These are phyloP conservation scores for Lactifluus rugatus DNA, from an alignment of 768 basidiomycete genomes.

Conservation along the genomic window DNA sequence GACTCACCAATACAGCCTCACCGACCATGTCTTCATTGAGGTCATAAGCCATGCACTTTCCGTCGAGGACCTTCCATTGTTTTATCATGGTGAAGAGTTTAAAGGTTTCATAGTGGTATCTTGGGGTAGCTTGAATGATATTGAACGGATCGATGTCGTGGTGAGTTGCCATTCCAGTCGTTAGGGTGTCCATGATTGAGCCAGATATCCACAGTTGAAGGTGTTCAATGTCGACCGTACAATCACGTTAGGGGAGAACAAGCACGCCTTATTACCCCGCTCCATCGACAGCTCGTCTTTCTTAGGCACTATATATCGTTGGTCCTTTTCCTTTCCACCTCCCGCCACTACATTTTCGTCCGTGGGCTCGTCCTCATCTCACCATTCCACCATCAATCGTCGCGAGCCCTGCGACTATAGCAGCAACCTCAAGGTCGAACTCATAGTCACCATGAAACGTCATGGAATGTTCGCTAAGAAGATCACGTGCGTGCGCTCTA, in stretches of 20 bases:
- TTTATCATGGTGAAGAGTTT: constrained; percentile 8
- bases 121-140: neutral
- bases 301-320: neutral
- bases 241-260: neutral
- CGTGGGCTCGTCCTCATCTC: neutral
- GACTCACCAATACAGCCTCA: neutral
- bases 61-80: too few species aligned
- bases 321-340: constrained; percentile 7
- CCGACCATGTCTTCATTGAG: too few species aligned
- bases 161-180: neutral
- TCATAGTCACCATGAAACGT: constrained; percentile 6
- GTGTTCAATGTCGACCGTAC: neutral
- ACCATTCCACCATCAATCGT: neutral
- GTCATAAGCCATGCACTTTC: too few species aligned
- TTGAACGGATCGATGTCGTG: constrained; percentile 10
- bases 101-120: constrained; percentile 4
- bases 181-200: neutral
- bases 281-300: neutral
- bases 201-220: neutral
- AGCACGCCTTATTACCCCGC: neutral
- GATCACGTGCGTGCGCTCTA: constrained; percentile 1
- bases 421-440: neutral
- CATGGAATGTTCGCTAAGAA: neutral
- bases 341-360: neutral
- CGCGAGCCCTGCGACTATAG: neutral